Conservation (phyloP, 202 grass and related monocot genomes). For the Setaria viridis region DNA sequence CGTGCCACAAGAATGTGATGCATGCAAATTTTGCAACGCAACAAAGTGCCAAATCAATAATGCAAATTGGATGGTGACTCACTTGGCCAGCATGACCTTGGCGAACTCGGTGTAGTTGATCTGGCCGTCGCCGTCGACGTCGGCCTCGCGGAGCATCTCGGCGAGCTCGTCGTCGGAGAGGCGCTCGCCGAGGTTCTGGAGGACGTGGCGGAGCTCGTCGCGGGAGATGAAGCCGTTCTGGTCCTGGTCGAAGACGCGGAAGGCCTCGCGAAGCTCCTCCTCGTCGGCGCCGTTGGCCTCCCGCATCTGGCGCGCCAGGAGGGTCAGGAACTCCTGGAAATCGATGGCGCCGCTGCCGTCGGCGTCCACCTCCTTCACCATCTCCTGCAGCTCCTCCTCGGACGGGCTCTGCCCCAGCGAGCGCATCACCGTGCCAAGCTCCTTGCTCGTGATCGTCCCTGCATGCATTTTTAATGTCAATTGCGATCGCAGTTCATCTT, state of each 20-base stretch:
- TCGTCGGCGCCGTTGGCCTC: constrained; percentile 52
- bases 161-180: constrained; percentile 69
- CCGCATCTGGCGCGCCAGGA: constrained; percentile 58
- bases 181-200: constrained; percentile 67
- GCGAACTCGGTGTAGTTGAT: constrained; percentile 74
- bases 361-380: constrained; percentile 68
- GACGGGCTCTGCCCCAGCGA: constrained; percentile 68
- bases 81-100: constrained; percentile 68
- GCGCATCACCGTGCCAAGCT: constrained; percentile 74
- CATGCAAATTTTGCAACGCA: not conserved
- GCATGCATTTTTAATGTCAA: not conserved
- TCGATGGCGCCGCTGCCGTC: constrained; percentile 72
- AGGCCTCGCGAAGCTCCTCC: constrained; percentile 68
- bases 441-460: constrained; percentile 80
- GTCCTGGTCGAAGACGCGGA: constrained; percentile 79
- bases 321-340: constrained; percentile 60
- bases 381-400: constrained; percentile 60
- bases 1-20: not conserved
- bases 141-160: constrained; percentile 77
- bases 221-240: constrained; percentile 75
- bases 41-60: not conserved
- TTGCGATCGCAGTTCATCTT: not conserved
- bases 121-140: constrained; percentile 69
- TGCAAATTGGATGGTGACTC: not conserved
- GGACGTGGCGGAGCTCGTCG: constrained; percentile 64